Evolutionary conservation across 2,329 filamentous ascomycete genomes (phyloP).

Genomic region (Nannizziopsis barbatae): DNA sequence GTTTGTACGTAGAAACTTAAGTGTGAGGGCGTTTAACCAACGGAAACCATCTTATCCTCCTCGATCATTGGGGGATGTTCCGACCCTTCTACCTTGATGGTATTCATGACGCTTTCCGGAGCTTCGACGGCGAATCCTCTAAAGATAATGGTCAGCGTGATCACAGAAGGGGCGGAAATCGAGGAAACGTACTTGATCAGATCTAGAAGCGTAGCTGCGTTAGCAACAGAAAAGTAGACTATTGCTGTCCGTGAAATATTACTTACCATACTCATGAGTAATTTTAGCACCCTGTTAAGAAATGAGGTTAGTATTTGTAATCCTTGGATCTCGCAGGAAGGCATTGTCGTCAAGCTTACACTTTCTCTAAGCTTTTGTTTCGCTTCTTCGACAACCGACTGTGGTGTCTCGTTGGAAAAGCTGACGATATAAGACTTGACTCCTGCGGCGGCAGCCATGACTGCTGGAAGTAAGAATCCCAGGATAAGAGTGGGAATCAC

Average conservation of each 20-base stretch:
- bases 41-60: slow-evolving; percentile 59
- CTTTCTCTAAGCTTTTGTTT: slow-evolving; percentile 58
- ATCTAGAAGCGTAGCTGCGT: slow-evolving; percentile 21
- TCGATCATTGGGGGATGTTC: slow-evolving; percentile 58
- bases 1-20: neutral
- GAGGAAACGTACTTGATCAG: slow-evolving; percentile 32
- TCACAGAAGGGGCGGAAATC: neutral
- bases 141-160: slow-evolving; percentile 14
- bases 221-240: slow-evolving; percentile 14
- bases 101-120: slow-evolving; percentile 56
- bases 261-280: slow-evolving; percentile 68
- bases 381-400: slow-evolving; percentile 56
- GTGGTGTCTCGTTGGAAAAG: slow-evolving; percentile 59
- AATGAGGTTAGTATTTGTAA: neutral
- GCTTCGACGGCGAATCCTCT: slow-evolving; percentile 71
- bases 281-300: slow-evolving; percentile 53
- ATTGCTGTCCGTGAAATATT: slow-evolving; percentile 4
- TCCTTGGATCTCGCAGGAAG: neutral
- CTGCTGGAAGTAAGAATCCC: slow-evolving; percentile 50
- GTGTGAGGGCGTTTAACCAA: slow-evolving; percentile 18
- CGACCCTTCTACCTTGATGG: slow-evolving; percentile 52
- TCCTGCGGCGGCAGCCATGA: slow-evolving; percentile 47
- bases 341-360: slow-evolving; percentile 31
- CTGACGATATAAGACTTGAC: slow-evolving; percentile 68
- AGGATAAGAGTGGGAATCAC: slow-evolving; percentile 45